phyloP scores from a whole-genome alignment of 202 grass and related monocot genomes.

The Bolboschoenoplectus hybrid region DNA sequence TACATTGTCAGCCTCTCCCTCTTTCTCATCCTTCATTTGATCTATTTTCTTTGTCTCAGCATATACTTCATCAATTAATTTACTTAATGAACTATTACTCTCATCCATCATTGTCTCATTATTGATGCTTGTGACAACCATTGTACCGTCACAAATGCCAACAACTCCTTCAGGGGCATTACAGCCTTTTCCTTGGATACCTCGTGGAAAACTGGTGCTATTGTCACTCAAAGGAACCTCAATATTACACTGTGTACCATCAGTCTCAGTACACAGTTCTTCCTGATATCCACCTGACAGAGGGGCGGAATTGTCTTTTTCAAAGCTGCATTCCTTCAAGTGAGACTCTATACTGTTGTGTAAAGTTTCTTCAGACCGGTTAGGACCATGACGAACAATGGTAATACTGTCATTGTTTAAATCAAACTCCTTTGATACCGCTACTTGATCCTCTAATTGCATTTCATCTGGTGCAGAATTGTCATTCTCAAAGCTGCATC shows the following conservation, averaged over 20 bases:
- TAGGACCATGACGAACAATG: neutral
- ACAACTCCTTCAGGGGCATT: slow-evolving; percentile 18
- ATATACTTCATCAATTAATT: slow-evolving; percentile 27
- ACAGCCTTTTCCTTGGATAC: neutral
- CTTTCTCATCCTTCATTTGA: slow-evolving; percentile 28
- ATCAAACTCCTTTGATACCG: neutral
- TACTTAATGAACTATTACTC: neutral
- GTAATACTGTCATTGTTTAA: neutral
- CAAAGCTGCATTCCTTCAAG: neutral
- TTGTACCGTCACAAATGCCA: neutral
- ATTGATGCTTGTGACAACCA: neutral
- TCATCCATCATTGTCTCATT: neutral
- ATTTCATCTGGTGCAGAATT: slow-evolving; percentile 21
- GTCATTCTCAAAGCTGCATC: slow-evolving; percentile 13
- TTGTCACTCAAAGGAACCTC: slow-evolving; percentile 15
- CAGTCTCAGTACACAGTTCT: neutral
- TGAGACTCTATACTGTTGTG: neutral
- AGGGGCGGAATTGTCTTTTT: slow-evolving; percentile 5
- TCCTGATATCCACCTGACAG: neutral
- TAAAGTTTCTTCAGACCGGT: neutral
- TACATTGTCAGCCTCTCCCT: neutral
- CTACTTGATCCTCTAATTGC: neutral
- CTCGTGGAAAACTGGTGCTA: neutral
- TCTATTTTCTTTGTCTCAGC: neutral
- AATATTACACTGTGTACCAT: neutral